Evolutionary conservation across 2,329 filamentous ascomycete genomes (phyloP).

Genomic region (Teratosphaeria pseudoeucalypti): DNA sequence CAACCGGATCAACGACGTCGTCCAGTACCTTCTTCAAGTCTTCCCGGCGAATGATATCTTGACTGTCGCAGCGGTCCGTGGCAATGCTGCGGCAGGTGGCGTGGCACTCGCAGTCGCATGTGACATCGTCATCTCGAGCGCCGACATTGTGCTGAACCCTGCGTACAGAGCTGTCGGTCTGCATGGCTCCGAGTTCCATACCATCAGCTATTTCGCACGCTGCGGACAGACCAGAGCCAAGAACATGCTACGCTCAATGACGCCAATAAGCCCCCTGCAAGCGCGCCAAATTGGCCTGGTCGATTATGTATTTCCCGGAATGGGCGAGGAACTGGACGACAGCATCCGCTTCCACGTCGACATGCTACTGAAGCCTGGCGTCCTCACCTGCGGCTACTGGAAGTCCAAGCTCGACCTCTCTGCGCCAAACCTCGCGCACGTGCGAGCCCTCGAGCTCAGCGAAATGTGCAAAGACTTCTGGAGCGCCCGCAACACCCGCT

Average conservation of each 20-base stretch:
- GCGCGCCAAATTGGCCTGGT: conserved; percentile 31
- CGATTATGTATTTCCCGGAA: conserved; percentile 30
- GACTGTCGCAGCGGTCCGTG: conserved; percentile 31
- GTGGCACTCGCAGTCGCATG: conserved; percentile 32
- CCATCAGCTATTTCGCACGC: conserved; percentile 30
- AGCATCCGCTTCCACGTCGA: conserved; percentile 28
- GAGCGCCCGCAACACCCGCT: conserved; percentile 28
- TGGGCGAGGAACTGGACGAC: conserved; percentile 25
- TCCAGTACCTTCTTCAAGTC: conserved; percentile 29
- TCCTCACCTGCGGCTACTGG: conserved; percentile 22
- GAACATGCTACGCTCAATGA: conserved; percentile 28
- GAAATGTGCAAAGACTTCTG: conserved; percentile 37
- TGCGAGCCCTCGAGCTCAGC: conserved; percentile 29
- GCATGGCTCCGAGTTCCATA: conserved; percentile 35
- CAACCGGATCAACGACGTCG: conserved; percentile 35
- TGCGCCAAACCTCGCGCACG: conserved; percentile 21
- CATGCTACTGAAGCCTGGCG: conserved; percentile 20
- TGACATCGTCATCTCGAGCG: conserved; percentile 29
- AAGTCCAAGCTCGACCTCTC: conserved; percentile 28
- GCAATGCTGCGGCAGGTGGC: conserved; percentile 36
- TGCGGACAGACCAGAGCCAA: conserved; percentile 26
- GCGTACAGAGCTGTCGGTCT: conserved; percentile 29
- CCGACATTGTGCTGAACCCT: conserved; percentile 32
- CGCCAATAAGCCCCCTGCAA: conserved; percentile 29
- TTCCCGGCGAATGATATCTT: conserved; percentile 27